phyloP scores from a whole-genome alignment of 306 rosid species.

The Acacia crassicarpa region DNA sequence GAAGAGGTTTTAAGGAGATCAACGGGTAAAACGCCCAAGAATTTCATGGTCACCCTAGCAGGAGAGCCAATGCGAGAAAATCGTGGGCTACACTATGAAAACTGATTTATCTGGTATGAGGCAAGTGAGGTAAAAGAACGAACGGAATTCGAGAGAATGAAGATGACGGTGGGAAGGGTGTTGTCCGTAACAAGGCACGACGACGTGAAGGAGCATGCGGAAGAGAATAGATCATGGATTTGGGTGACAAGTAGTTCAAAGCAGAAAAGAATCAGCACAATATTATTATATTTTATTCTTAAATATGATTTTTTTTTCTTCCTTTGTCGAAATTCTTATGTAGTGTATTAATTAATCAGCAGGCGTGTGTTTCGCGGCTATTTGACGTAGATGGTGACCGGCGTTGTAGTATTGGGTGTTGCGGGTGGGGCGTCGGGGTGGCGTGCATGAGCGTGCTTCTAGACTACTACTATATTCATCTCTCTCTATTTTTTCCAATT shows the following conservation, averaged over 20 bases:
- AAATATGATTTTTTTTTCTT: too few species aligned
- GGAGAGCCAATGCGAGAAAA: neutral
- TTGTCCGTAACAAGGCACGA: neutral
- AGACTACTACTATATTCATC: too few species aligned
- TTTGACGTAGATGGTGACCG: too few species aligned
- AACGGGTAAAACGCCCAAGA: conserved; percentile 2
- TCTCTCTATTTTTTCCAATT: too few species aligned
- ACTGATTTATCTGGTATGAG: neutral
- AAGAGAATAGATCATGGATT: neutral
- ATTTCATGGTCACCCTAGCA: conserved; percentile 31
- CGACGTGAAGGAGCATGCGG: neutral
- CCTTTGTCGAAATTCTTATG: too few species aligned
- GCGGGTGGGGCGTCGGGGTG: too few species aligned
- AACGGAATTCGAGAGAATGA: neutral
- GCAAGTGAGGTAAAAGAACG: neutral
- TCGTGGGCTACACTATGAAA: too few species aligned
- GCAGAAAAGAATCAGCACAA: neutral
- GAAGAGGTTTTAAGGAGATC: conserved; percentile 51
- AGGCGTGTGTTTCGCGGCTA: too few species aligned
- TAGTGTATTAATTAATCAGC: too few species aligned
- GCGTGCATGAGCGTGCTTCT: too few species aligned
- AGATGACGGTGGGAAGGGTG: neutral
- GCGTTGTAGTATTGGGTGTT: too few species aligned
- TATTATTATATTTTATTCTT: too few species aligned
- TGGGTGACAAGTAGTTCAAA: neutral